A percentile compares a stretch with the other conserved stretches of the same genome.
Evolutionary conservation across 139 green algal species (phyloP).

Genomic region (Dunaliella primolecta): DNA sequence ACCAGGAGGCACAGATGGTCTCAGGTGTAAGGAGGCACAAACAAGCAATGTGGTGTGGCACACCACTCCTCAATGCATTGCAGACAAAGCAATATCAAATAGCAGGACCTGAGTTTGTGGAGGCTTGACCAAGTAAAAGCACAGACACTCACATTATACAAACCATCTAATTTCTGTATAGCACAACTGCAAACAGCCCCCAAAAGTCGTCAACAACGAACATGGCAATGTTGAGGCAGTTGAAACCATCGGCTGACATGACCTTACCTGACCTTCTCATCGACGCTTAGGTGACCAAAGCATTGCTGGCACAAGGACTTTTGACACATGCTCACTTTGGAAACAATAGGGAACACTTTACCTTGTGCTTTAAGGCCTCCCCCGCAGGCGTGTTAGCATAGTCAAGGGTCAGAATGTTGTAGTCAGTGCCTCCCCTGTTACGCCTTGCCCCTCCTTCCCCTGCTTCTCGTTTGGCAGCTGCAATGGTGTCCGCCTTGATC

Average conservation of each 20-base stretch:
- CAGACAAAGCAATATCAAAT: not conserved
- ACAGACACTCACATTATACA: no score
- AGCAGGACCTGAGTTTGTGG: no score
- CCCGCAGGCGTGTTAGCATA: conserved; percentile 24
- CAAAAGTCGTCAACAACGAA: not conserved
- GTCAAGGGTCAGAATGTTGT: conserved; percentile 47
- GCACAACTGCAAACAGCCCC: not conserved
- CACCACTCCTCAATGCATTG: not conserved
- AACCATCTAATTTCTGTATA: no score
- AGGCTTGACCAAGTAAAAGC: no score
- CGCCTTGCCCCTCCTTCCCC: conserved; percentile 16
- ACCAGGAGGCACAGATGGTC: not conserved
- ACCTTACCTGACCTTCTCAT: not conserved
- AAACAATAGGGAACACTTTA: conserved; percentile 2
- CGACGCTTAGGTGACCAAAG: not conserved
- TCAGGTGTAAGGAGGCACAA: not conserved
- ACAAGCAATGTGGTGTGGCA: not conserved
- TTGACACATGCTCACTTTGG: not conserved
- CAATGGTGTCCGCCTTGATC: not conserved
- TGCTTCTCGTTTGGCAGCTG: not conserved
- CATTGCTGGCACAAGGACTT: not conserved
- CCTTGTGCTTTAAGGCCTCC: conserved; percentile 31
- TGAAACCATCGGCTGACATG: not conserved
- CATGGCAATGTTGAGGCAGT: not conserved
- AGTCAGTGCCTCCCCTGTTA: conserved; percentile 33